phyloP scores from a whole-genome alignment of 2,329 filamentous ascomycete species.

The Fusarium sp. region DNA sequence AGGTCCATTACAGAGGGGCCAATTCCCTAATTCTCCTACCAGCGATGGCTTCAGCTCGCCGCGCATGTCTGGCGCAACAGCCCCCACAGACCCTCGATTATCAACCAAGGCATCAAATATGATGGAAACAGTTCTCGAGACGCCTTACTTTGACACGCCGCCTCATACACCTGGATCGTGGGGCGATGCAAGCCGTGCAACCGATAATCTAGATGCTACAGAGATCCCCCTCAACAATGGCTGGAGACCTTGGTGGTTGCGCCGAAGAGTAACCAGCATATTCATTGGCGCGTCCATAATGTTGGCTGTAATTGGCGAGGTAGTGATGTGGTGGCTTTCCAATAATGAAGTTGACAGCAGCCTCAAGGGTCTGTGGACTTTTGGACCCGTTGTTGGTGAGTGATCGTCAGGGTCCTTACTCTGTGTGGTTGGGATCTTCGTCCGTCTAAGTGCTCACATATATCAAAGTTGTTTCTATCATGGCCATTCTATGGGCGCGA shows the following conservation, averaged over 20 bases:
- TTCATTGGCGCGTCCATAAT: conserved; percentile 34
- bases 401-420: conserved; percentile 17
- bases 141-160: conserved; percentile 39
- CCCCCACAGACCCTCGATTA: conserved; percentile 11
- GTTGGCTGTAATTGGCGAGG: conserved; percentile 37
- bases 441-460: conserved; percentile 12
- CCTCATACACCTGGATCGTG: conserved; percentile 24
- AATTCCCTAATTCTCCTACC: conserved; percentile 25
- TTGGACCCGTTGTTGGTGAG: conserved; percentile 43
- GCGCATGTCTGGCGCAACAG: conserved; percentile 9
- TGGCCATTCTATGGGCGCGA: conserved; percentile 41
- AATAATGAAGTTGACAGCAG: conserved; percentile 23
- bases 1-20: conserved; percentile 22
- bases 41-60: conserved; percentile 35
- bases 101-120: conserved; percentile 12
- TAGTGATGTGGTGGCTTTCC: conserved; percentile 39
- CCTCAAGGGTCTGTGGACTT: conserved; percentile 42
- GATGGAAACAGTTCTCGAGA: conserved; percentile 36
- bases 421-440: neutral
- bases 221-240: conserved; percentile 36
- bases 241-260: conserved; percentile 42
- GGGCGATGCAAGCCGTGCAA: conserved; percentile 5
- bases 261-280: conserved; percentile 26
- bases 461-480: conserved; percentile 36
- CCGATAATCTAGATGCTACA: conserved; percentile 25